A percentile compares a stretch with the other conserved stretches of the same genome.
phyloP scores from a whole-genome alignment of 495 filamentous ascomycete species.

The Lichina pygmaea region DNA sequence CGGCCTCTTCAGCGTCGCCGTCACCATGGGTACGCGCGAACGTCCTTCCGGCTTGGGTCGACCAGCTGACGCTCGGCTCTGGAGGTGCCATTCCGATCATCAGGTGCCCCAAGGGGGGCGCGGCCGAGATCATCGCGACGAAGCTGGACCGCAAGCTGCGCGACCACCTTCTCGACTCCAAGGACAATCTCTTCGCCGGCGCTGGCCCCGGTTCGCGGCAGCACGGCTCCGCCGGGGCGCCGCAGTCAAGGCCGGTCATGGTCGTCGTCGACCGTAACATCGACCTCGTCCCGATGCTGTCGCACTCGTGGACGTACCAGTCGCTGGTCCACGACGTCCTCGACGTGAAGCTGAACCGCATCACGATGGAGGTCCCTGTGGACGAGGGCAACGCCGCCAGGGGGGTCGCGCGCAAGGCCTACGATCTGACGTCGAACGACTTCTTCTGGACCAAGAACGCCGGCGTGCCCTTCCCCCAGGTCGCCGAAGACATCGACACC shows the following conservation, averaged over 20 bases:
- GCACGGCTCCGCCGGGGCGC: slow-evolving; percentile 25
- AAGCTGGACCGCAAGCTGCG: slow-evolving; percentile 88
- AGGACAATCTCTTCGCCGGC: slow-evolving; percentile 71
- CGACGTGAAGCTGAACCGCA: slow-evolving; percentile 83
- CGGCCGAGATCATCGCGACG: slow-evolving; percentile 79
- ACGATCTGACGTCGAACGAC: slow-evolving; percentile 74
- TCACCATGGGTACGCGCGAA: slow-evolving; percentile 55
- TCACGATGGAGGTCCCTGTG: slow-evolving; percentile 60
- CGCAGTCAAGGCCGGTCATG: slow-evolving; percentile 53
- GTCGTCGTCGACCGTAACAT: slow-evolving; percentile 85
- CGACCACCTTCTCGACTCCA: slow-evolving; percentile 90
- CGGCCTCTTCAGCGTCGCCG: slow-evolving; percentile 84
- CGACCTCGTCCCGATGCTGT: slow-evolving; percentile 93
- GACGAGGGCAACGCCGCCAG: slow-evolving; percentile 51
- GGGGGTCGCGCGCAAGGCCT: slow-evolving; percentile 51
- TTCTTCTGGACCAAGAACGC: slow-evolving; percentile 96
- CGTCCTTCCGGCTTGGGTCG: not conserved
- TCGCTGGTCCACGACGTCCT: slow-evolving; percentile 88
- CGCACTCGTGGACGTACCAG: slow-evolving; percentile 97
- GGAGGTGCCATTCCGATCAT: slow-evolving; percentile 78
- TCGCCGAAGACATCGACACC: slow-evolving; percentile 83
- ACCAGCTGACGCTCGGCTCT: not conserved
- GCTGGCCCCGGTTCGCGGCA: slow-evolving; percentile 11
- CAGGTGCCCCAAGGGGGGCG: slow-evolving; percentile 68
- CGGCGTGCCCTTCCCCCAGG: slow-evolving; percentile 79